A percentile compares a stretch with the other conserved stretches of the same genome.
Evolutionary conservation across 371 early-diverging fungal species (phyloP).

Genomic region (Fennellomyces sp.): DNA sequence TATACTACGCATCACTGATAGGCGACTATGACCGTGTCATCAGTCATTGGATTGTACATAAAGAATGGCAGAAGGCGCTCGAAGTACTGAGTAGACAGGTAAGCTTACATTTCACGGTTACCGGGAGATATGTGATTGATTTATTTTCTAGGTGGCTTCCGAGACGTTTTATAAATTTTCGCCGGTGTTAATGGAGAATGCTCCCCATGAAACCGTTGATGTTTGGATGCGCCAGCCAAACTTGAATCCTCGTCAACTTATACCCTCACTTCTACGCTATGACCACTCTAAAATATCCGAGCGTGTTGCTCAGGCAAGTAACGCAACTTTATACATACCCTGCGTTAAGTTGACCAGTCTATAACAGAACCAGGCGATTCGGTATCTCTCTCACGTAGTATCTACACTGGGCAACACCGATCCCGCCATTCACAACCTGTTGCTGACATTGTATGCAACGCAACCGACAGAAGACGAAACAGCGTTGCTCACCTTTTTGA

Average conservation of each 20-base stretch:
- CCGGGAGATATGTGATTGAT: background rate
- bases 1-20: constrained; percentile 78
- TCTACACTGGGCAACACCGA: constrained; percentile 77
- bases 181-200: constrained; percentile 78
- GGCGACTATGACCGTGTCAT: constrained; percentile 85
- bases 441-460: constrained; percentile 82
- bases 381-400: constrained; percentile 87
- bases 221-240: constrained; percentile 83
- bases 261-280: constrained; percentile 87
- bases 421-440: constrained; percentile 88
- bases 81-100: constrained; percentile 78
- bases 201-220: constrained; percentile 80
- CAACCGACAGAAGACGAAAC: constrained; percentile 68
- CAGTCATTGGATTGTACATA: constrained; percentile 76
- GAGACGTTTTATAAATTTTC: constrained; percentile 89
- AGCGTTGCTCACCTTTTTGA: constrained; percentile 69
- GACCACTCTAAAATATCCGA: constrained; percentile 47
- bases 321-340: background rate
- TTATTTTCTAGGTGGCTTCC: constrained; percentile 51
- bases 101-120: background rate
- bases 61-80: constrained; percentile 75
- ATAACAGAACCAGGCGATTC: constrained; percentile 81
- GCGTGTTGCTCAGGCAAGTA: constrained; percentile 19
- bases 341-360: background rate
- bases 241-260: constrained; percentile 80